Evolutionary conservation across 768 basidiomycete genomes (phyloP), one percentile per base, ranked within the genome.

Genomic region (Collybia sordida): DNA sequence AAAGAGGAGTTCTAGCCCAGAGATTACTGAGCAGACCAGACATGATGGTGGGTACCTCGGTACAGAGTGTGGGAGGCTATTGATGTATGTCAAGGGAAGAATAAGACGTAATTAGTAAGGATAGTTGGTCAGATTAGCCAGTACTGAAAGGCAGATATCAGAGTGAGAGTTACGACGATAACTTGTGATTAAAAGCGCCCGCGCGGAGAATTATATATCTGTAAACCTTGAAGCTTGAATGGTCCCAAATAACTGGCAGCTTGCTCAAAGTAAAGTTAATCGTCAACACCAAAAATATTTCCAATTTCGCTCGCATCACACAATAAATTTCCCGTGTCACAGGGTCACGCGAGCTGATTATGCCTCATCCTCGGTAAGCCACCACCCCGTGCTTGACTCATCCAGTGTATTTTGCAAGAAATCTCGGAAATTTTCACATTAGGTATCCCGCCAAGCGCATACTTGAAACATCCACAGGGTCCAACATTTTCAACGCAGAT

Each of bases 1-100:
- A 45, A 42, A 43, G 34, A 23, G 46, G 49, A 53, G 56, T 55
- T 38, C 58, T 56, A 56, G 58, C 50, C 60, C 60, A 56, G 6
- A 59, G 38, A 47, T 55, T 51, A 34, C 31, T 54, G 36, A 61
- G 21, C 24, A 59, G 22, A 15, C 44, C 38, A 42, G 56, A 54
- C 56, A 60, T 60, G 18, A 42, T 4, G 37, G 17, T 28, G 24
- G 40, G 38, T 28, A 39, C 23, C 18, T 31, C 25, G 40, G 41
- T 17, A 42, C n/a, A 41, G n/a, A 22, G 37, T 47, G 46, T 47
- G 47, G 31, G 47, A 48, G 47, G 6, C 22, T 34, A 39, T 3
- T 25, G 42, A 48, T 39, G 36, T 6, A 15, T 47, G 21, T 49
- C 18, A 44, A 36, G 43, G 35, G 43, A 37, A 40, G 37, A 42